Conservation (phyloP, 1,284 basidiomycete species). For the Ustilago curta region DNA sequence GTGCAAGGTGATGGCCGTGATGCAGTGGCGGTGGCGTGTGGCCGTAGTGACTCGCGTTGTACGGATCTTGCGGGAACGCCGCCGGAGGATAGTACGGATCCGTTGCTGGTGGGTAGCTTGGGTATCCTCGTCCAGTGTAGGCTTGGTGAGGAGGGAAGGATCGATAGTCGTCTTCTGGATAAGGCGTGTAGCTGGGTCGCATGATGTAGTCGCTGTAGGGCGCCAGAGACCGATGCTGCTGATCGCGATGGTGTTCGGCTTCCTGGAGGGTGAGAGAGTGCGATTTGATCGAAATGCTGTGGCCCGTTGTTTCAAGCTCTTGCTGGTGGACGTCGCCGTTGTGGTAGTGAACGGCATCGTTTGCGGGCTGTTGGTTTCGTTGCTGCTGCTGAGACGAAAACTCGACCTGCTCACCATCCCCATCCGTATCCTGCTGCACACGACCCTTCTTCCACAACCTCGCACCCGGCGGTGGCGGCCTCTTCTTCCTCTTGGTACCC, state of each 20-base stretch:
- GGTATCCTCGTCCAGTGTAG: not conserved
- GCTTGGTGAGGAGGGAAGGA: slow-evolving; percentile 1
- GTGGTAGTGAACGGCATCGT: not conserved
- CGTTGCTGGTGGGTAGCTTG: not conserved
- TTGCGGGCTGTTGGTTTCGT: not conserved
- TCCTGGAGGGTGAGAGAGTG: not conserved
- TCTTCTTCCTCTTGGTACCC: slow-evolving; percentile 36
- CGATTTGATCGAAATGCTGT: not conserved
- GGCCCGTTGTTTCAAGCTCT: not conserved
- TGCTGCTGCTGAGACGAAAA: not conserved
- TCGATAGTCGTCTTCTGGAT: slow-evolving; percentile 7
- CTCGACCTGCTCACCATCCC: slow-evolving; percentile 4
- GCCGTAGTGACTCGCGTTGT: not conserved
- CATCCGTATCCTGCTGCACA: slow-evolving; percentile 33
- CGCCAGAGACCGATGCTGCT: not conserved
- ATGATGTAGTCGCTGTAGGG: slow-evolving; percentile 5
- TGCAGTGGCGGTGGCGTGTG: not conserved
- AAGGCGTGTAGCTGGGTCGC: slow-evolving; percentile 14
- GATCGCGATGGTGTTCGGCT: not conserved
- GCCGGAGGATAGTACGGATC: slow-evolving; percentile 2
- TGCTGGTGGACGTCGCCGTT: not conserved
- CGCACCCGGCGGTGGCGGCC: slow-evolving; percentile 42
- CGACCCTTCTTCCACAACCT: slow-evolving; percentile 48
- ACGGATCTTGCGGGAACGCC: not conserved
- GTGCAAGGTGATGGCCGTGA: not conserved